A percentile compares a stretch with the other conserved stretches of the same genome.
phyloP scores from a whole-genome alignment of 805 yeast species.

The Spathaspora gorwiae region DNA sequence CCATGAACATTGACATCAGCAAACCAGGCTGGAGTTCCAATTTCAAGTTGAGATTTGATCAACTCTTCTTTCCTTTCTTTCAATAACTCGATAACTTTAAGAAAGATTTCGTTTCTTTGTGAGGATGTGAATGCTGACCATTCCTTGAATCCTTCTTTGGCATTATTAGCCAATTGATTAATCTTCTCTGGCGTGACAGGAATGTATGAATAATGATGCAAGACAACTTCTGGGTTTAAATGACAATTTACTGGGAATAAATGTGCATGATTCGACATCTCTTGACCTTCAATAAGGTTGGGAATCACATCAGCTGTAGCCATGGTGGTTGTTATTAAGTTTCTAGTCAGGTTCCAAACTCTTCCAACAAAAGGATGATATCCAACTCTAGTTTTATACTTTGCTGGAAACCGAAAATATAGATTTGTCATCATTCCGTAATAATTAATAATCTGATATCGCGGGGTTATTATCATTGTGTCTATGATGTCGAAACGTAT shows the following conservation, averaged over 20 bases:
- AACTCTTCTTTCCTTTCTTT: slow-evolving; percentile 8
- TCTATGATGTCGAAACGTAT: too few species aligned
- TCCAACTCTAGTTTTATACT: too few species aligned
- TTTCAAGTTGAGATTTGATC: slow-evolving; percentile 19
- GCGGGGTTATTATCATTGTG: too few species aligned
- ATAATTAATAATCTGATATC: too few species aligned
- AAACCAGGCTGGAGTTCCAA: slow-evolving; percentile 35
- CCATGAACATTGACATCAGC: slow-evolving; percentile 28
- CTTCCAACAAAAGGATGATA: too few species aligned
- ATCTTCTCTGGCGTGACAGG: slow-evolving; percentile 5
- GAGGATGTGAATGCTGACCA: slow-evolving; percentile 18
- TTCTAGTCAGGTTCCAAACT: too few species aligned
- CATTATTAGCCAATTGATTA: slow-evolving; percentile 12
- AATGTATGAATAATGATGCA: slow-evolving; percentile 5
- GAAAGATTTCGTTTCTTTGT: slow-evolving; percentile 18
- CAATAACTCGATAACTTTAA: slow-evolving; percentile 13
- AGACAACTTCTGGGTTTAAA: not conserved
- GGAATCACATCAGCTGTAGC: slow-evolving; percentile 7
- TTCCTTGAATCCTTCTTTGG: slow-evolving; percentile 21
- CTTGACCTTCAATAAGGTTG: slow-evolving; percentile 12
- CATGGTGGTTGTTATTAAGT: not conserved
- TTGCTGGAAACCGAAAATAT: too few species aligned
- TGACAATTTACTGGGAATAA: slow-evolving; percentile 9
- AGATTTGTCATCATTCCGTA: too few species aligned
- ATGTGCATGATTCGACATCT: slow-evolving; percentile 1